Evolutionary conservation across 2,329 filamentous ascomycete genomes (phyloP).

Genomic region (Phyllosticta paracitricarpa): DNA sequence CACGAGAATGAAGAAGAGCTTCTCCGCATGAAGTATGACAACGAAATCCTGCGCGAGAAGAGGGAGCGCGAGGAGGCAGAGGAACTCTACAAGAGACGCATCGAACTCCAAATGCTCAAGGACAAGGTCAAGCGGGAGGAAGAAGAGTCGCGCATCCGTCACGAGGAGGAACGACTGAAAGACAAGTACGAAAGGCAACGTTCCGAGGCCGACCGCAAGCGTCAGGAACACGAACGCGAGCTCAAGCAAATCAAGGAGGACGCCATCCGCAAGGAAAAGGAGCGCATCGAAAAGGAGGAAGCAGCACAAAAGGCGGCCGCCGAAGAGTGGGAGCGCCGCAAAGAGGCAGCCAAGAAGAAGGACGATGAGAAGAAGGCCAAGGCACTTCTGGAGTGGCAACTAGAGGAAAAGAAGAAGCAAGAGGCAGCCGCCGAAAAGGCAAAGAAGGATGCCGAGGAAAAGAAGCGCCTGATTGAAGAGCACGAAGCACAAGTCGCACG

Average conservation of each 20-base stretch:
- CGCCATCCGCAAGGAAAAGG: constrained; percentile 20
- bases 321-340: constrained; percentile 1
- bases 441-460: constrained; percentile 27
- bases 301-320: constrained; percentile 16
- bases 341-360: constrained; percentile 15
- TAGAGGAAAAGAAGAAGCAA: constrained; percentile 17
- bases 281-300: constrained; percentile 12
- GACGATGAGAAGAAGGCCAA: constrained; percentile 21
- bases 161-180: constrained; percentile 25
- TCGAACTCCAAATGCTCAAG: constrained; percentile 11
- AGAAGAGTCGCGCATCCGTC: constrained; percentile 27
- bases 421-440: constrained; percentile 22
- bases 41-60: constrained; percentile 9
- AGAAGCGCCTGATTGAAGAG: constrained; percentile 25
- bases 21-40: constrained; percentile 9
- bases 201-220: constrained; percentile 16
- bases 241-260: constrained; percentile 21
- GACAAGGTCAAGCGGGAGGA: constrained; percentile 12
- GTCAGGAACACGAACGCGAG: constrained; percentile 19
- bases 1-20: constrained; percentile 21
- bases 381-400: constrained; percentile 24
- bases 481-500: constrained; percentile 6
- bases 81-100: constrained; percentile 14
- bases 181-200: constrained; percentile 21
- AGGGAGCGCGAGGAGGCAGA: constrained; percentile 17